Percentiles rank a stretch among this genome's conserved stretches.
Evolutionary conservation across 1,284 basidiomycete species (phyloP).

Genomic region (Ustilago crameri): DNA sequence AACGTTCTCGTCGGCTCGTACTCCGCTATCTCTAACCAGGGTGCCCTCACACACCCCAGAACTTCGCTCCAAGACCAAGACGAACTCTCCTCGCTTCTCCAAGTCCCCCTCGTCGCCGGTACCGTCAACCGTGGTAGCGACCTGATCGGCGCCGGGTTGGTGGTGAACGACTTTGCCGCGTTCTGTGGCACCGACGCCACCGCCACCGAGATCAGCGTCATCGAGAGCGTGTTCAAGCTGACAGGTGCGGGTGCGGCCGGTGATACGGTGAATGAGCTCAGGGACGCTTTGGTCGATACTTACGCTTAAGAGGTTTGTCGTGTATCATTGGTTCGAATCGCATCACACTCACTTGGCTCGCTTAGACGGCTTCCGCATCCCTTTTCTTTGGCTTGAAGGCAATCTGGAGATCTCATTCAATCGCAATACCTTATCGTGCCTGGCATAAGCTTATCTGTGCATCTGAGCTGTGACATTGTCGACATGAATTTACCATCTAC

Average conservation of each 20-base stretch:
- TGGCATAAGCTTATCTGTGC: too few species aligned
- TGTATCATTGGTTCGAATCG: background rate
- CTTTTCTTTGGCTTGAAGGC: too few species aligned
- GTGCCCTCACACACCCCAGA: slow-evolving; percentile 95
- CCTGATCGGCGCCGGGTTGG: slow-evolving; percentile 94
- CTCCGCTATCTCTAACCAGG: slow-evolving; percentile 93
- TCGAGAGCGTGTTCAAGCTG: slow-evolving; percentile 89
- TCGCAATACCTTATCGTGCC: too few species aligned
- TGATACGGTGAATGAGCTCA: slow-evolving; percentile 62
- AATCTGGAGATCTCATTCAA: too few species aligned
- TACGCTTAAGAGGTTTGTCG: slow-evolving; percentile 50
- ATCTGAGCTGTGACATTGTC: too few species aligned
- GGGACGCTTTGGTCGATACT: slow-evolving; percentile 66
- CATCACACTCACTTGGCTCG: background rate
- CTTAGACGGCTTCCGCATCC: too few species aligned
- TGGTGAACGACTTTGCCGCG: slow-evolving; percentile 99
- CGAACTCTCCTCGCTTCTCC: slow-evolving; percentile 91
- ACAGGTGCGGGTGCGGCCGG: slow-evolving; percentile 50
- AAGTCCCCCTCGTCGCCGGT: slow-evolving; percentile 94
- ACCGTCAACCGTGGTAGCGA: slow-evolving; percentile 98
- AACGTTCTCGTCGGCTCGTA: slow-evolving; percentile 98
- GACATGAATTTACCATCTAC: too few species aligned
- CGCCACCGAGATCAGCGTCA: slow-evolving; percentile 96
- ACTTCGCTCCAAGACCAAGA: slow-evolving; percentile 97
- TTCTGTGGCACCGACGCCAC: slow-evolving; percentile 77